Evolutionary conservation across 202 grass and related monocot species (phyloP).

Genomic region (Carex sylvatica): DNA sequence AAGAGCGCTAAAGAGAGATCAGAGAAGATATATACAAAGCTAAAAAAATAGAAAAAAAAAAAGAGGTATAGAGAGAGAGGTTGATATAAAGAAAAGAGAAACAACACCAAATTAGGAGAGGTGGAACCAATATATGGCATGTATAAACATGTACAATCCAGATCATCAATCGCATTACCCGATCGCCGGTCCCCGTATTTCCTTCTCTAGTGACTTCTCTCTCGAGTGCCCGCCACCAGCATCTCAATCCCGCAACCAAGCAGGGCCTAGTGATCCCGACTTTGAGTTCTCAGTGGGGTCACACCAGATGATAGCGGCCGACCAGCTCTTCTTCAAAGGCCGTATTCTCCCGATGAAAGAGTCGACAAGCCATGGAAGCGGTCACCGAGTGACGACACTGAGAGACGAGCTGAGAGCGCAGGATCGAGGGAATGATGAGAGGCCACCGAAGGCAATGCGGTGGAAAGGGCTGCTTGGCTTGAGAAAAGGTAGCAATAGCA

Average conservation of each 20-base stretch:
- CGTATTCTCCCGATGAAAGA: slow-evolving; percentile 76
- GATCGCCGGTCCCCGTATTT: slow-evolving; percentile 75
- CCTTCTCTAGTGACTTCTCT: slow-evolving; percentile 90
- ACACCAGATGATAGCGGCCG: slow-evolving; percentile 87
- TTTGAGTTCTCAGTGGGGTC: slow-evolving; percentile 94
- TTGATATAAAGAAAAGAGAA: slow-evolving; percentile 2
- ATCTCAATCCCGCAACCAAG: slow-evolving; percentile 12
- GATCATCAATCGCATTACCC: slow-evolving; percentile 43
- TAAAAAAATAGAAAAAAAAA: background rate
- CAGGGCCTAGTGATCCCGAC: slow-evolving; percentile 48
- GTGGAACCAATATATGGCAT: slow-evolving; percentile 58
- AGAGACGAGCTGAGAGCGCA: slow-evolving; percentile 64
- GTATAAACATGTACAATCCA: slow-evolving; percentile 77
- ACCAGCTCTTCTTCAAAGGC: slow-evolving; percentile 92
- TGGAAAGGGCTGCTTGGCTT: slow-evolving; percentile 95
- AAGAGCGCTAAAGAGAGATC: background rate
- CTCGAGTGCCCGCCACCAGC: slow-evolving; percentile 52
- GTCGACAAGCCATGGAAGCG: slow-evolving; percentile 15
- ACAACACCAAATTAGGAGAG: background rate
- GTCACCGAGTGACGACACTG: slow-evolving; percentile 41
- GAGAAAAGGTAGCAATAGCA: slow-evolving; percentile 28
- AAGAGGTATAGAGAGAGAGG: background rate
- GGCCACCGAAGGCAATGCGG: slow-evolving; percentile 49
- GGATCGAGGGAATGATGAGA: slow-evolving; percentile 21
- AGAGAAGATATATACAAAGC: background rate